These are phyloP conservation scores for Chrysanthemum seticuspe DNA, from an alignment of 129 eudicot species.

Conservation along the genomic window DNA sequence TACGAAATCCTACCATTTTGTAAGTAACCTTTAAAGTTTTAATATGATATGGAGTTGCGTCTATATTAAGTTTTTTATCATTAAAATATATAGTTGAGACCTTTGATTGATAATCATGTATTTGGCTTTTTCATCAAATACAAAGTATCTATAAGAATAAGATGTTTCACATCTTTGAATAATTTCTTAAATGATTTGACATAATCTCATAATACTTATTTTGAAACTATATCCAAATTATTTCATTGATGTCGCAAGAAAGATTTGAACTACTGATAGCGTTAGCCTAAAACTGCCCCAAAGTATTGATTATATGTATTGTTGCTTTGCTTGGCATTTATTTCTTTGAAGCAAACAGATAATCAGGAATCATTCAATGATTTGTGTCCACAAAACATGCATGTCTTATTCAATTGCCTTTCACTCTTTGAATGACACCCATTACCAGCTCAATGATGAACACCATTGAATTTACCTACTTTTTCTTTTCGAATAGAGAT, in stretches of 20 bases:
- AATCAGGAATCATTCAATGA: conserved; percentile 11
- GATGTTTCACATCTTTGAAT: background rate
- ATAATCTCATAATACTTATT: background rate
- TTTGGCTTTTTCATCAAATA: background rate
- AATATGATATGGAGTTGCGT: too few species aligned
- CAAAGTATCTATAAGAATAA: background rate
- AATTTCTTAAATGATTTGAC: background rate
- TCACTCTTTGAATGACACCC: conserved; percentile 6
- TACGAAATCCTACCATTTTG: too few species aligned
- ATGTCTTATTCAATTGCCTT: background rate
- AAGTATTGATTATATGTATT: background rate
- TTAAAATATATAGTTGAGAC: background rate
- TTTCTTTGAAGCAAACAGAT: background rate
- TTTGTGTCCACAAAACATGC: conserved; percentile 22
- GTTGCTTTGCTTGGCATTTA: background rate
- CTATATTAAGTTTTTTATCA: background rate
- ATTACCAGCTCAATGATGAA: conserved; percentile 1
- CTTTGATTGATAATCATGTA: background rate
- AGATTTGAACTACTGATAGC: too few species aligned
- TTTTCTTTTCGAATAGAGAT: background rate
- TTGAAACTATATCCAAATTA: background rate
- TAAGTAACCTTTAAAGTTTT: too few species aligned
- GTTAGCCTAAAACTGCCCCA: too few species aligned
- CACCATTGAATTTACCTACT: background rate
- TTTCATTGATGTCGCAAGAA: background rate